Conservation (phyloP, 306 rosid genomes). For the Casuarina glauca region DNA sequence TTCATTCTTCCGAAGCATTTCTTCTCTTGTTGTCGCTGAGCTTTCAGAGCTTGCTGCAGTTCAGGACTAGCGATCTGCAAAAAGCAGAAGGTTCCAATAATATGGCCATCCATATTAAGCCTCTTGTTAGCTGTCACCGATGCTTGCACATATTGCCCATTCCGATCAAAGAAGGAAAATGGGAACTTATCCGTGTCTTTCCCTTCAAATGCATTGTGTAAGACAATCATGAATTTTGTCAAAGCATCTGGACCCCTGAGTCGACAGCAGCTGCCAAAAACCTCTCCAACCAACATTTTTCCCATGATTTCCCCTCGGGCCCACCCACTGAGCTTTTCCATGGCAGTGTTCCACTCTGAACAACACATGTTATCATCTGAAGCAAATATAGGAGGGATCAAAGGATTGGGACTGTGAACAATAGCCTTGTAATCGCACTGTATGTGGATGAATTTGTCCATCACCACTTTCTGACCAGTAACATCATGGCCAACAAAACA, state of each 20-base stretch:
- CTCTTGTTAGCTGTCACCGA: conserved; percentile 92
- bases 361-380: conserved; percentile 94
- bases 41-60: conserved; percentile 74
- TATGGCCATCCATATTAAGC: conserved; percentile 70
- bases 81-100: conserved; percentile 94
- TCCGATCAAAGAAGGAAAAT: conserved; percentile 70
- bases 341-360: conserved; percentile 97
- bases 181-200: conserved; percentile 76
- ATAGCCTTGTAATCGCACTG: conserved; percentile 98
- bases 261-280: conserved; percentile 86
- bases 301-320: conserved; percentile 67
- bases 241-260: conserved; percentile 85
- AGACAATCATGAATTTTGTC: conserved; percentile 93
- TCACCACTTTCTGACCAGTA: conserved; percentile 87
- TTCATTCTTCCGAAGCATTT: conserved; percentile 75
- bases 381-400: conserved; percentile 99
- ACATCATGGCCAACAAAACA: conserved; percentile 99
- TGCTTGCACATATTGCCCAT: conserved; percentile 77
- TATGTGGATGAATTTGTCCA: conserved; percentile 95
- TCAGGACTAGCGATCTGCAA: conserved; percentile 87
- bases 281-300: conserved; percentile 91
- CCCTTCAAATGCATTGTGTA: conserved; percentile 91
- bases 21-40: conserved; percentile 85
- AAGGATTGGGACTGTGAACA: conserved; percentile 86
- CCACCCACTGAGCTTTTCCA: conserved; percentile 97